These are phyloP conservation scores for Monosporascus sp. DNA, from an alignment of 2,329 filamentous ascomycete species.

Conservation along the genomic window DNA sequence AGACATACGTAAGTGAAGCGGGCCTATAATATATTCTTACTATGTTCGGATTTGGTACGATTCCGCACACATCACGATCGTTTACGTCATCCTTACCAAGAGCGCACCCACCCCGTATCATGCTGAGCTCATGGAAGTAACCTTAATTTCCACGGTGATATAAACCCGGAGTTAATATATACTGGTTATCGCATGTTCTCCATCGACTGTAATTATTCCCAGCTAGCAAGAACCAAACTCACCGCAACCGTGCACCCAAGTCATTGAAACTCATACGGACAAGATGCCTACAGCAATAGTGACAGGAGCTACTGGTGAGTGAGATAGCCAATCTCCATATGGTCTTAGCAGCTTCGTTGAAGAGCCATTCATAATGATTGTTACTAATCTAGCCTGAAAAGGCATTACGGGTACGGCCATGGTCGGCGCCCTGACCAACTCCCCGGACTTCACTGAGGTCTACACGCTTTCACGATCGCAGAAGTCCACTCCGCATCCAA, in stretches of 20 bases:
- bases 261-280: neutral
- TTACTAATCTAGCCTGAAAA: neutral
- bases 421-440: slow-evolving; percentile 8
- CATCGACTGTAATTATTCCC: no score
- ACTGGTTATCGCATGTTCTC: no score
- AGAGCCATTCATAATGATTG: neutral
- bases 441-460: slow-evolving; percentile 11
- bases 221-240: no score
- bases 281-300: slow-evolving; percentile 14
- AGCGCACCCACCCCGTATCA: neutral
- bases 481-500: slow-evolving; percentile 5
- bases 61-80: slow-evolving; percentile 1
- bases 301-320: slow-evolving; percentile 13
- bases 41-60: no score
- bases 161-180: no score
- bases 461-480: slow-evolving; percentile 15
- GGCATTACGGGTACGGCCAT: slow-evolving; percentile 16
- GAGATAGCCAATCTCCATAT: neutral
- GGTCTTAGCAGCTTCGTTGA: no score
- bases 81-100: slow-evolving; percentile 6
- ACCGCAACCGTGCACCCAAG: no score
- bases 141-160: no score
- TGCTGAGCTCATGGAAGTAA: no score
- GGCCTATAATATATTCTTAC: no score
- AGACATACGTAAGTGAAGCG: no score